Conservation (phyloP, 1,284 basidiomycete genomes). For the Wallemia ichthyophaga region DNA sequence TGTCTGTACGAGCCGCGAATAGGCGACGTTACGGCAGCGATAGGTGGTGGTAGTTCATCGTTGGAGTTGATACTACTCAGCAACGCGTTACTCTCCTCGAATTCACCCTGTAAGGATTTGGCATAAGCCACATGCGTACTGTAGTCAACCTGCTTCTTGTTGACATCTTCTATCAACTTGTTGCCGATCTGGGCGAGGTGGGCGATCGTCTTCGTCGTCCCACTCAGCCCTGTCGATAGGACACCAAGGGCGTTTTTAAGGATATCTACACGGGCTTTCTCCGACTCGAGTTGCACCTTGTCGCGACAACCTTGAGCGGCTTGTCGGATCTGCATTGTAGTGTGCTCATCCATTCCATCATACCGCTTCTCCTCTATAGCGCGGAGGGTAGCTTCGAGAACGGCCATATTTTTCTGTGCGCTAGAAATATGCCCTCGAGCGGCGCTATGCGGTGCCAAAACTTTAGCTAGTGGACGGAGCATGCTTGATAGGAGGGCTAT, state of each 20-base stretch:
- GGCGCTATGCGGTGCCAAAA: slow-evolving; percentile 28
- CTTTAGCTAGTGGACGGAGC: slow-evolving; percentile 36
- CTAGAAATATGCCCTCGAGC: slow-evolving; percentile 31
- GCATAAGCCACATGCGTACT: not conserved
- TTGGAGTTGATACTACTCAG: not conserved
- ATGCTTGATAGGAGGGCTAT: slow-evolving; percentile 35
- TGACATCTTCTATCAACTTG: slow-evolving; percentile 25
- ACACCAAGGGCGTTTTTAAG: slow-evolving; percentile 32
- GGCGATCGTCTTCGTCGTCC: slow-evolving; percentile 21
- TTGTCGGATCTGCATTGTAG: slow-evolving; percentile 29
- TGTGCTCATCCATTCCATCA: slow-evolving; percentile 43
- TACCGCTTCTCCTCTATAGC: slow-evolving; percentile 47
- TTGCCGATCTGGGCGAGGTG: slow-evolving; percentile 38
- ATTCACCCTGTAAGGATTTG: not conserved
- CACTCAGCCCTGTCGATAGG: not conserved
- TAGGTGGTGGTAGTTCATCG: not conserved
- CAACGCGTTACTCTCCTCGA: not conserved
- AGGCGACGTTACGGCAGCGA: not conserved
- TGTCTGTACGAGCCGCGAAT: too few relatives aligned
- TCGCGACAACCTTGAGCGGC: not conserved
- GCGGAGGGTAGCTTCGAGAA: slow-evolving; percentile 53
- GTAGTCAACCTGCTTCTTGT: not conserved
- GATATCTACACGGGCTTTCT: slow-evolving; percentile 39
- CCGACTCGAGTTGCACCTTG: slow-evolving; percentile 33
- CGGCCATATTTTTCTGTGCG: slow-evolving; percentile 39